Evolutionary conservation across 208 protist species (phyloP).

Genomic region (Eutreptiella sp.): DNA sequence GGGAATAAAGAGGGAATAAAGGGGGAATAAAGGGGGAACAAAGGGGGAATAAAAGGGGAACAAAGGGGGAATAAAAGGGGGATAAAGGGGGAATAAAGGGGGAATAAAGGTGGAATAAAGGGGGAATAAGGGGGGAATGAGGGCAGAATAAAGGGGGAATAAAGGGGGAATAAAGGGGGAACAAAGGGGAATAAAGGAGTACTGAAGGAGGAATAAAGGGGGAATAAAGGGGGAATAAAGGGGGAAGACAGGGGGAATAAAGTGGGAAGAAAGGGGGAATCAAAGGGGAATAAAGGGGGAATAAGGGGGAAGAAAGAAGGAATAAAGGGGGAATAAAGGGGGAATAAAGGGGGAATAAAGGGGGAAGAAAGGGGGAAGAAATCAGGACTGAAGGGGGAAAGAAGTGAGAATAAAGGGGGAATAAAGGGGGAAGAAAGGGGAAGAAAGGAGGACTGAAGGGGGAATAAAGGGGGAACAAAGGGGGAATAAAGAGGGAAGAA

Average conservation of each 20-base stretch:
- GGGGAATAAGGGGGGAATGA: constrained; percentile 3
- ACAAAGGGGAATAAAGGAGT: constrained; percentile 3
- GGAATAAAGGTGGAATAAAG: constrained; percentile 4
- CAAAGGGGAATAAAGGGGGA: no score
- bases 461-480: not conserved
- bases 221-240: constrained; percentile 2
- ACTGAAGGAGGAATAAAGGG: not conserved
- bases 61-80: not conserved
- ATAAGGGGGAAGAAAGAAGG: constrained; percentile 1
- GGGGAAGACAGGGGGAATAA: not conserved
- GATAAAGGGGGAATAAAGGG: not conserved
- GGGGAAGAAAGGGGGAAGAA: no score
- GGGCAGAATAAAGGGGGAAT: not conserved
- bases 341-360: no score
- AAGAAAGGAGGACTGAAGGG: not conserved
- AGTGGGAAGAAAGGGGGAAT: not conserved
- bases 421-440: not conserved
- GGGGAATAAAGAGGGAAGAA: not conserved
- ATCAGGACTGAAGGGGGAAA: no score
- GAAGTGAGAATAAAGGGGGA: no score
- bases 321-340: no score
- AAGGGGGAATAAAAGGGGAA: not conserved
- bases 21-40: not conserved
- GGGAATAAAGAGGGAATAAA: not conserved
- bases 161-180: not conserved